Percentiles rank a stretch among this genome's conserved stretches.
phyloP scores from a whole-genome alignment of 1,284 basidiomycete genomes.

The Schizopora paradoxa region DNA sequence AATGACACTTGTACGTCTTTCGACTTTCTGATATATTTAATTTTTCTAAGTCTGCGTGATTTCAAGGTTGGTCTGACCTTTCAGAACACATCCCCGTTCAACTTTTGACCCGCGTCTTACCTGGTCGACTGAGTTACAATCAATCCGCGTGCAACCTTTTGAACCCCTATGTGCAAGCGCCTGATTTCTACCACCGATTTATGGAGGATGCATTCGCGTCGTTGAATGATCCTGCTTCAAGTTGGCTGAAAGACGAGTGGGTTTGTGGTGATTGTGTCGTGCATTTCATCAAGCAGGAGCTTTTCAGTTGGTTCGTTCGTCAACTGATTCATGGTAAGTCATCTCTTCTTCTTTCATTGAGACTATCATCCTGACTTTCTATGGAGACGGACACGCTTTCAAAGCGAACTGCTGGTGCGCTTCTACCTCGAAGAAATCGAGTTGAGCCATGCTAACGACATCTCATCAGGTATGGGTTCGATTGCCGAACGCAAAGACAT shows the following conservation, averaged over 20 bases:
- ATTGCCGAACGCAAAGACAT: conserved; percentile 16
- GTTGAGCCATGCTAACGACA: background rate
- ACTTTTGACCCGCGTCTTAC: background rate
- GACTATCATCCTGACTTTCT: background rate
- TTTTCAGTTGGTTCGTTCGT: conserved; percentile 11
- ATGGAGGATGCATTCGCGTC: conserved; percentile 9
- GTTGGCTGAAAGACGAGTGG: conserved; percentile 3
- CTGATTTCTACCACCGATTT: background rate
- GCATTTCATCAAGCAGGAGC: conserved; percentile 1
- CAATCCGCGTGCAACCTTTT: background rate
- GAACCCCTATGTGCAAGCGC: background rate
- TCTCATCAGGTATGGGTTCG: conserved; percentile 14
- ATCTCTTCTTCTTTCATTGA: background rate
- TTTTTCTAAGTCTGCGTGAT: background rate
- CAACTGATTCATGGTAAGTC: conserved; percentile 11
- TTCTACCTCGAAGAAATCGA: background rate
- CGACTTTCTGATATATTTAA: background rate
- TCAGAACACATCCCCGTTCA: background rate
- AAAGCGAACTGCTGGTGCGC: conserved; percentile 15
- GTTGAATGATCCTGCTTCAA: conserved; percentile 10
- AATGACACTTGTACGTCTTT: conserved; percentile 5
- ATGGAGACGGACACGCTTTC: conserved; percentile 8
- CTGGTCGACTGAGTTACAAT: conserved; percentile 5
- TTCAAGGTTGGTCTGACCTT: conserved; percentile 11
- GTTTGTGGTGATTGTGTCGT: conserved; percentile 8